Percentiles rank a stretch among this genome's conserved stretches.
Evolutionary conservation across 441 rosid genomes (phyloP).

Genomic region (Breynia disticha): DNA sequence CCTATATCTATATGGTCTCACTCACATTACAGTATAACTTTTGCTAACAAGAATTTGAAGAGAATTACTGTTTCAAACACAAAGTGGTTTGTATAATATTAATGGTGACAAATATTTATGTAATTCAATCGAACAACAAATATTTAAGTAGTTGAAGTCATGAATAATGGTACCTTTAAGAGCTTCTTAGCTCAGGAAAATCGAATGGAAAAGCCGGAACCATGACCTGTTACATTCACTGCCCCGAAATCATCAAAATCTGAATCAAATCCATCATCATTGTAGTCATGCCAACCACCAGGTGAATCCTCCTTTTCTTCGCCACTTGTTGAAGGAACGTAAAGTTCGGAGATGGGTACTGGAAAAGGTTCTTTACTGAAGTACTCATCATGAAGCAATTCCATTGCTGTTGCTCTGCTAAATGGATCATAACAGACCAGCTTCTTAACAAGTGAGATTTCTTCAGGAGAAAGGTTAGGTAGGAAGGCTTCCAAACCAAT

Average conservation of each 20-base stretch:
- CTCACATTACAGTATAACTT: too few species aligned
- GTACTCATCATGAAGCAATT: constrained; percentile 63
- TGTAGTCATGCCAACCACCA: constrained; percentile 38
- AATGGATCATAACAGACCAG: constrained; percentile 76
- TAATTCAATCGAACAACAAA: not conserved
- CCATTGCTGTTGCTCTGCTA: constrained; percentile 63
- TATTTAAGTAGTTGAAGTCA: not conserved
- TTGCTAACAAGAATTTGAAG: too few species aligned
- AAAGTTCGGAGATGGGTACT: constrained; percentile 54
- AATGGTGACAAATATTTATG: too few species aligned
- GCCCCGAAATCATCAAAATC: constrained; percentile 62
- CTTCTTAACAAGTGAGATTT: constrained; percentile 50
- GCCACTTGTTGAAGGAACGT: constrained; percentile 45
- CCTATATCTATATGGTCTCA: too few species aligned
- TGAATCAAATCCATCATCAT: constrained; percentile 58
- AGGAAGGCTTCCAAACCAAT: constrained; percentile 52
- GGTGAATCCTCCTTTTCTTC: constrained; percentile 61
- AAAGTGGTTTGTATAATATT: too few species aligned
- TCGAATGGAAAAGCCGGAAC: constrained; percentile 50
- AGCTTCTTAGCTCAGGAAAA: constrained; percentile 41
- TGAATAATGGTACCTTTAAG: constrained; percentile 1
- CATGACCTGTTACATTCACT: constrained; percentile 34
- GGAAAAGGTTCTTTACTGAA: constrained; percentile 74
- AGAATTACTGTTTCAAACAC: too few species aligned
- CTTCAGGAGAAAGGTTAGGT: constrained; percentile 38